Evolutionary conservation across 371 early-diverging fungal species (phyloP).

Genomic region (Lichtheimia corymbifera): DNA sequence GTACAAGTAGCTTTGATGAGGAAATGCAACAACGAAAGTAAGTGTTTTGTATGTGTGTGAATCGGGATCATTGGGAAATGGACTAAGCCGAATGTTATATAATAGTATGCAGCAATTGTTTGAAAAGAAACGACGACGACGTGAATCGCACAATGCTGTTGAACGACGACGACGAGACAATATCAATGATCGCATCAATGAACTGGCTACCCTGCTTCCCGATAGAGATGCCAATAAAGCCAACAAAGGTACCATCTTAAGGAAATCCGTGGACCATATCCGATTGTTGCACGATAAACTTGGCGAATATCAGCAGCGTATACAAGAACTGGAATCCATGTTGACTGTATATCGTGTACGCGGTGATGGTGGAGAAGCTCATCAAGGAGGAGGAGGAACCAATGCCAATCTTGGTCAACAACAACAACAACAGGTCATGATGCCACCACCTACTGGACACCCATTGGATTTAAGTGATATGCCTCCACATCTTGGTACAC

Average conservation of each 20-base stretch:
- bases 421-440: slow-evolving; percentile 15
- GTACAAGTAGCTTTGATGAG: slow-evolving; percentile 35
- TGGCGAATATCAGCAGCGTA: slow-evolving; percentile 57
- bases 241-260: slow-evolving; percentile 82
- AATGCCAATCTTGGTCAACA: slow-evolving; percentile 2
- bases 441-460: slow-evolving; percentile 23
- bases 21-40: slow-evolving; percentile 45
- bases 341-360: slow-evolving; percentile 35
- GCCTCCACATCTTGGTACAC: slow-evolving; percentile 16
- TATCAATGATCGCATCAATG: slow-evolving; percentile 91
- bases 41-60: slow-evolving; percentile 6
- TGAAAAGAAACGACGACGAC: slow-evolving; percentile 41
- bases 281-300: slow-evolving; percentile 63
- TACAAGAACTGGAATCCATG: slow-evolving; percentile 67
- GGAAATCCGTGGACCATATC: slow-evolving; percentile 89
- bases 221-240: slow-evolving; percentile 65
- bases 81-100: neutral
- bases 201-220: slow-evolving; percentile 39
- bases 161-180: slow-evolving; percentile 93
- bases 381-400: neutral
- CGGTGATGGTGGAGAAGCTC: neutral
- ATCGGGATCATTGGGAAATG: neutral
- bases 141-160: slow-evolving; percentile 58
- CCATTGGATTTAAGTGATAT: slow-evolving; percentile 25
- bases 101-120: slow-evolving; percentile 44